Evolutionary conservation across 495 filamentous ascomycete species (phyloP).

Genomic region (Lindgomyces ingoldianus): DNA sequence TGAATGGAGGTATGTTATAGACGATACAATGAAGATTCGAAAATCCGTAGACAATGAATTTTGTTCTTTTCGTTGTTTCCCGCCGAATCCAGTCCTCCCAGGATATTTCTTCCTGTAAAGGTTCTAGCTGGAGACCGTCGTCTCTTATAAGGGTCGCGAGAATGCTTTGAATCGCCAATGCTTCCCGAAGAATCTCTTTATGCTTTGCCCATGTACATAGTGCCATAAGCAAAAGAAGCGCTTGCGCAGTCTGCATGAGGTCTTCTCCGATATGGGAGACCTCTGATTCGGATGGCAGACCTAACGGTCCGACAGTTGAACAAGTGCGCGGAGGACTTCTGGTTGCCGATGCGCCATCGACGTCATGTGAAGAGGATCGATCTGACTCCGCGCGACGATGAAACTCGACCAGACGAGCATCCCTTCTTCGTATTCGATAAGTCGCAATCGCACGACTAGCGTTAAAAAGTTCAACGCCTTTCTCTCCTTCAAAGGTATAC

Average conservation of each 20-base stretch:
- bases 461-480: slow-evolving; percentile 70
- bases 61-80: slow-evolving; percentile 57
- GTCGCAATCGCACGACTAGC: slow-evolving; percentile 58
- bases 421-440: slow-evolving; percentile 53
- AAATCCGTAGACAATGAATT: slow-evolving; percentile 60
- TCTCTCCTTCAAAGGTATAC: slow-evolving; percentile 56
- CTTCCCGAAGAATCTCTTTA: slow-evolving; percentile 59
- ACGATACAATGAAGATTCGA: slow-evolving; percentile 61
- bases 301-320: slow-evolving; percentile 28
- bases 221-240: slow-evolving; percentile 58
- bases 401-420: slow-evolving; percentile 45
- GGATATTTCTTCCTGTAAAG: slow-evolving; percentile 42
- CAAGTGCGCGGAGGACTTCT: slow-evolving; percentile 14
- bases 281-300: slow-evolving; percentile 32
- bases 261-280: slow-evolving; percentile 47
- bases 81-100: slow-evolving; percentile 63
- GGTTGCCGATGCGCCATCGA: slow-evolving; percentile 4
- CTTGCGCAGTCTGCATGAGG: slow-evolving; percentile 59
- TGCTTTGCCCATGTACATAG: slow-evolving; percentile 58
- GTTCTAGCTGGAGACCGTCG: slow-evolving; percentile 51
- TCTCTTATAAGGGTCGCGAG: slow-evolving; percentile 58
- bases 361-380: slow-evolving; percentile 11
- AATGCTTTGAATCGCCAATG: slow-evolving; percentile 55
- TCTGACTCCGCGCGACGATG: slow-evolving; percentile 29
- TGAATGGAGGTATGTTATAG: slow-evolving; percentile 58